Evolutionary conservation across 2,329 filamentous ascomycete genomes (phyloP).

Genomic region (Coniochaeta sp.): DNA sequence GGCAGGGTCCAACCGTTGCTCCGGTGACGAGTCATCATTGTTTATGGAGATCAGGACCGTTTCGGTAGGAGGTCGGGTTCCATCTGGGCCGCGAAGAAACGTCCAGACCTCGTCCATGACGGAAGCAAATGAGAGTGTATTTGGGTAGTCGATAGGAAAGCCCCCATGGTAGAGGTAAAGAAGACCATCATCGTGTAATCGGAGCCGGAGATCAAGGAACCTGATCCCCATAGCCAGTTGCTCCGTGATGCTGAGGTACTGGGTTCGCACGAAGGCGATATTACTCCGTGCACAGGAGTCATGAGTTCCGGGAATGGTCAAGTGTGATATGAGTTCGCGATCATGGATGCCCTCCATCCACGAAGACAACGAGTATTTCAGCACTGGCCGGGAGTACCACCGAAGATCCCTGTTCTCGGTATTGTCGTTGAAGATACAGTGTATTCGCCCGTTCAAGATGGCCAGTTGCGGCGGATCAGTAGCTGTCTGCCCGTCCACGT

Average conservation of each 20-base stretch:
- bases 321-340: constrained; percentile 48
- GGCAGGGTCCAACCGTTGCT: constrained; percentile 40
- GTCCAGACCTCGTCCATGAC: constrained; percentile 51
- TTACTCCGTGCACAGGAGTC: constrained; percentile 43
- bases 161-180: constrained; percentile 64
- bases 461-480: constrained; percentile 18
- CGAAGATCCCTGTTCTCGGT: constrained; percentile 21
- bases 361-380: constrained; percentile 30
- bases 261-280: constrained; percentile 62
- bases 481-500: constrained; percentile 10
- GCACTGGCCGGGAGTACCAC: constrained; percentile 27
- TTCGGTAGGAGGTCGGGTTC: constrained; percentile 43
- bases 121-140: constrained; percentile 51
- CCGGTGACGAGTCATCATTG: constrained; percentile 56
- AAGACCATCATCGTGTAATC: constrained; percentile 27
- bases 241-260: constrained; percentile 53
- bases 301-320: constrained; percentile 68
- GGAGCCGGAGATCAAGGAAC: constrained; percentile 63
- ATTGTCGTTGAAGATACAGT: constrained; percentile 25
- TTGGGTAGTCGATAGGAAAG: constrained; percentile 62
- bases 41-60: constrained; percentile 63
- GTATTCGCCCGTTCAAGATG: constrained; percentile 22
- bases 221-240: constrained; percentile 66
- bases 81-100: constrained; percentile 47
- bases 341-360: constrained; percentile 61